phyloP scores from a whole-genome alignment of 768 basidiomycete species.

The Baorangia bicolor region DNA sequence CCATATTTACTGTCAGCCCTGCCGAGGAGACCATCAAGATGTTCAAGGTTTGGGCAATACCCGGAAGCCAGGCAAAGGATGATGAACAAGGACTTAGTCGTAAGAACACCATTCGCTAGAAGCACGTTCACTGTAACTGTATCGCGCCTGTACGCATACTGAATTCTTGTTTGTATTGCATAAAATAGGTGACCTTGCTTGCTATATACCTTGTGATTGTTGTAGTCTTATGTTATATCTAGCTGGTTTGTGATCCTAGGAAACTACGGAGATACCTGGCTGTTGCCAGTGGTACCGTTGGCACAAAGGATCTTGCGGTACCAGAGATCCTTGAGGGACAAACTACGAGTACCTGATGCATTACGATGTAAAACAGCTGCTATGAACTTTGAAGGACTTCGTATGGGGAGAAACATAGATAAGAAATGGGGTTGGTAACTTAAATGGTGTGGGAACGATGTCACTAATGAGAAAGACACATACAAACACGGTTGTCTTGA shows the following conservation, averaged over 20 bases:
- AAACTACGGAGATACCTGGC: too few relatives aligned
- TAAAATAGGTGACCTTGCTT: background rate
- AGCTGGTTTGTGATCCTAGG: background rate
- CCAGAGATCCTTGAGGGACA: too few relatives aligned
- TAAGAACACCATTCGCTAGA: conserved; percentile 29
- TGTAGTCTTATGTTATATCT: conserved; percentile 10
- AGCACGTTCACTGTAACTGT: background rate
- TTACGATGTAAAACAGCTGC: too few relatives aligned
- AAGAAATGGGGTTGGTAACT: too few relatives aligned
- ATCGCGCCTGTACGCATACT: conserved; percentile 7
- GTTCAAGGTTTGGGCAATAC: conserved; percentile 62
- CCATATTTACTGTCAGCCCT: conserved; percentile 62
- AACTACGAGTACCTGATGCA: too few relatives aligned
- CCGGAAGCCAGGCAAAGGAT: conserved; percentile 17
- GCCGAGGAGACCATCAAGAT: conserved; percentile 69
- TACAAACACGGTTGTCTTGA: background rate
- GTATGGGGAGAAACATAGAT: too few relatives aligned
- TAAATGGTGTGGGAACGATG: background rate
- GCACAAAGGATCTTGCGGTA: too few relatives aligned
- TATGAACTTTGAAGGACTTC: too few relatives aligned
- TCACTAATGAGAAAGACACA: background rate
- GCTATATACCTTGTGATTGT: conserved; percentile 8
- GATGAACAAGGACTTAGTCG: conserved; percentile 21
- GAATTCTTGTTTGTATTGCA: conserved; percentile 7
- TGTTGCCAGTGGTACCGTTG: too few relatives aligned